Percentiles rank a stretch among this genome's conserved stretches.
Conservation (phyloP, 169 alveolate species). For the Eimeria nieschulzi region DNA sequence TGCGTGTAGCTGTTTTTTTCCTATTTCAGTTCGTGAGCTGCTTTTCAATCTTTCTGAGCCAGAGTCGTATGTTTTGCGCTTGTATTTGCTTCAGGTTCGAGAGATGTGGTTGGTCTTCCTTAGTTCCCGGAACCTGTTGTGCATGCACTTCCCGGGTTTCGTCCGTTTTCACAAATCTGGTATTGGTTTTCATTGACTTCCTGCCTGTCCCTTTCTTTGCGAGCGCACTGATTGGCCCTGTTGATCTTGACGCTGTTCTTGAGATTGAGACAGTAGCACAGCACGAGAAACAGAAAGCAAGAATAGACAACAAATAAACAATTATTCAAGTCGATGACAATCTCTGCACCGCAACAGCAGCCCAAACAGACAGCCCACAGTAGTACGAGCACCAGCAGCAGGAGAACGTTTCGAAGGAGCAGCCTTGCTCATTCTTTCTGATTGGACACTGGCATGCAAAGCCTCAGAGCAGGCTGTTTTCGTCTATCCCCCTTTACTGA, state of each 20-base stretch:
- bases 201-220: background rate
- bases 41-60: too few relatives aligned
- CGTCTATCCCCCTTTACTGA: background rate
- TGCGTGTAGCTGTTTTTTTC: too few relatives aligned
- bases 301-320: background rate
- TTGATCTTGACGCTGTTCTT: background rate
- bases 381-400: conserved; percentile 9
- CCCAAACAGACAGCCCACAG: background rate
- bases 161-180: too few relatives aligned
- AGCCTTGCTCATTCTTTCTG: background rate
- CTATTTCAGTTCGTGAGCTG: too few relatives aligned
- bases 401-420: background rate
- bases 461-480: background rate
- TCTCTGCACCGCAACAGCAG: background rate
- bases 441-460: background rate
- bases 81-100: too few relatives aligned
- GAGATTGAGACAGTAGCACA: background rate
- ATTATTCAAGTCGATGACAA: background rate
- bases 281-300: background rate
- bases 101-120: too few relatives aligned
- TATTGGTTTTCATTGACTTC: too few relatives aligned
- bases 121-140: too few relatives aligned
- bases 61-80: too few relatives aligned
- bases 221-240: background rate
- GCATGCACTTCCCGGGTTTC: too few relatives aligned